Percentiles rank a stretch among this genome's conserved stretches.
These are phyloP conservation scores for Candida labiduridarum DNA, from an alignment of 1,139 yeast genomes.

Conservation along the genomic window DNA sequence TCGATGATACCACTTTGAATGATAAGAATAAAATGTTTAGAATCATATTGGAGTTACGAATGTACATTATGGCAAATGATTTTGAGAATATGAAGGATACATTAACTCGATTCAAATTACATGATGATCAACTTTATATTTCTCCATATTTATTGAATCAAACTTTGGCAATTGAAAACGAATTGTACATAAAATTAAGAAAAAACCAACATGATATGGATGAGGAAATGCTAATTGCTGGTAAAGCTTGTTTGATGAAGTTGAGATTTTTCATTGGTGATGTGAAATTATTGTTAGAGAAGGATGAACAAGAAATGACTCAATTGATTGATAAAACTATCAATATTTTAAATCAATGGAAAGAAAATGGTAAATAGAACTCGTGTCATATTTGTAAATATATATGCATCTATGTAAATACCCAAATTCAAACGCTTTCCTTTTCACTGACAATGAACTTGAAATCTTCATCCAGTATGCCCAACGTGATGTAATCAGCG, in stretches of 20 bases:
- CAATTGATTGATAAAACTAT: conserved; percentile 24
- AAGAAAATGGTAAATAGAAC: conserved; percentile 6
- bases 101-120: conserved; percentile 18
- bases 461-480: conserved; percentile 1
- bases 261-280: conserved; percentile 39
- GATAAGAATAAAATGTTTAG: conserved; percentile 29
- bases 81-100: conserved; percentile 24
- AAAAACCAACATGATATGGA: conserved; percentile 1
- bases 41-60: conserved; percentile 27
- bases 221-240: conserved; percentile 4
- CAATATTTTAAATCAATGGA: conserved; percentile 31
- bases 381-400: neutral
- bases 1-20: conserved; percentile 26
- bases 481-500: neutral
- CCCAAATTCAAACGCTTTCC: neutral
- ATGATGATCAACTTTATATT: conserved; percentile 22
- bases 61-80: conserved; percentile 21
- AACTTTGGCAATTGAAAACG: conserved; percentile 31
- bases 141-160: conserved; percentile 40
- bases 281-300: conserved; percentile 29
- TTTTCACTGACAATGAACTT: neutral
- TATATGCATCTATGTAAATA: neutral
- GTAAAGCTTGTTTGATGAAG: conserved; percentile 15
- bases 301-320: conserved; percentile 31
- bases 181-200: conserved; percentile 16